Base-by-base conservation (phyloP, 2,329 filamentous ascomycete species). In the Claviceps spartinae region DNA sequence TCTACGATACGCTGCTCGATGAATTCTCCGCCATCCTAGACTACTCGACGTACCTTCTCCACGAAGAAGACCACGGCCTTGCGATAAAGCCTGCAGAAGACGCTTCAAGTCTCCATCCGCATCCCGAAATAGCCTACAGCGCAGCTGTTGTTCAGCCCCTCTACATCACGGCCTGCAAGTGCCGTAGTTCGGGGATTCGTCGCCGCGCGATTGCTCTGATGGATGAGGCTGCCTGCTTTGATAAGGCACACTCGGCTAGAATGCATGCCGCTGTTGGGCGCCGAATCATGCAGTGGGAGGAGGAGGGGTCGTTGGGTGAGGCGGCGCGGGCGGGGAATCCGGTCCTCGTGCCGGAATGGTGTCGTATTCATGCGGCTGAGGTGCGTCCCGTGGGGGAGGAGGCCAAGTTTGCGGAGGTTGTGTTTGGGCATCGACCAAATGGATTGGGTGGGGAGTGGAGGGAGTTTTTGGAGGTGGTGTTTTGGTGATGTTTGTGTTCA, bases 161-260 rank as follows among this genome's bases (percentile, higher is more conserved):
- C 6, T 57, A 55, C 48, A 45, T 54, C 6, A 53, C 53, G 14
- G 56, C 53, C 40, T 52, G 42, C 18, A 57, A 57, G 51, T 57
- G 54, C 47, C 48, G 56, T 9, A 50, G 52, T 20, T 55, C 56
- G 4, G 26, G 43, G 4, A 55, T 49, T 5, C 53, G 55, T 4
- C 51, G 54, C n/a, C 51, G 52, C 24, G 56, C 55, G 24, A 52
- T 57, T 24, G 30, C 47, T 9, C 49, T 54, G 5, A 45, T 56
- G n/a, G 41, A 41, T 8, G 49, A 37, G 14, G 52, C 45, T 1
- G 48, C 55, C 0, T 47, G 52, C 9, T 49, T 52, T 9, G 55
- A 54, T 6, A 54, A 52, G 6, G 51, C 18, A 9, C 8, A 34
- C 9, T 46, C 44, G 16, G 44, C 44, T 4, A 26, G 26, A 16